phyloP scores from a whole-genome alignment of 805 yeast species.

The Yamadazyma tumulicola region DNA sequence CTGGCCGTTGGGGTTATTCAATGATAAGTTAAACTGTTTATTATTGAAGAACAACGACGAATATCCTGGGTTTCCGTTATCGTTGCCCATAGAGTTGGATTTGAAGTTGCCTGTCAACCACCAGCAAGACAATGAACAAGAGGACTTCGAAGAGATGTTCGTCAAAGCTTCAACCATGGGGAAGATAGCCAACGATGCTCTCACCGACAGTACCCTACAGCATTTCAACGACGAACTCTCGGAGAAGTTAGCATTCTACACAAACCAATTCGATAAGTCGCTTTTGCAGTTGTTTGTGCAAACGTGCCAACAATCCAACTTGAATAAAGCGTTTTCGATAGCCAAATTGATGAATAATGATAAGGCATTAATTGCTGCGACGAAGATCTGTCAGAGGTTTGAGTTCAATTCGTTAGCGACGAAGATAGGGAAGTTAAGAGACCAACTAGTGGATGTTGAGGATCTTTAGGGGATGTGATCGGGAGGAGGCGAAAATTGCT shows the following conservation, averaged over 20 bases:
- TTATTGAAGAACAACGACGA: slow-evolving; percentile 60
- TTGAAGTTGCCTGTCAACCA: slow-evolving; percentile 59
- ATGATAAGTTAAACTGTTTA: slow-evolving; percentile 69
- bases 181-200: slow-evolving; percentile 56
- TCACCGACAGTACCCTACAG: slow-evolving; percentile 25
- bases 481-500: too few relatives aligned
- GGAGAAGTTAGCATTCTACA: slow-evolving; percentile 51
- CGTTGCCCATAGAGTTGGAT: slow-evolving; percentile 77
- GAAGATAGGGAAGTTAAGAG: slow-evolving; percentile 36
- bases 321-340: slow-evolving; percentile 65
- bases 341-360: slow-evolving; percentile 69
- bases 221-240: slow-evolving; percentile 36
- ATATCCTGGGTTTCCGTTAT: slow-evolving; percentile 81
- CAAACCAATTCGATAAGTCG: slow-evolving; percentile 67
- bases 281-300: slow-evolving; percentile 71
- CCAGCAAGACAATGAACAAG: slow-evolving; percentile 21
- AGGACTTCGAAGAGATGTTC: slow-evolving; percentile 59
- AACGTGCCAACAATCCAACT: slow-evolving; percentile 65
- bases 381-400: slow-evolving; percentile 73
- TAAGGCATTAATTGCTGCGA: slow-evolving; percentile 79
- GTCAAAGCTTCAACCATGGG: slow-evolving; percentile 60
- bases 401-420: slow-evolving; percentile 33
- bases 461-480: neutral
- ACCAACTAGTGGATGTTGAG: slow-evolving; percentile 21
- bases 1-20: slow-evolving; percentile 85